phyloP scores from a whole-genome alignment of 2,329 filamentous ascomycete genomes.

The Aspergillus ruber region DNA sequence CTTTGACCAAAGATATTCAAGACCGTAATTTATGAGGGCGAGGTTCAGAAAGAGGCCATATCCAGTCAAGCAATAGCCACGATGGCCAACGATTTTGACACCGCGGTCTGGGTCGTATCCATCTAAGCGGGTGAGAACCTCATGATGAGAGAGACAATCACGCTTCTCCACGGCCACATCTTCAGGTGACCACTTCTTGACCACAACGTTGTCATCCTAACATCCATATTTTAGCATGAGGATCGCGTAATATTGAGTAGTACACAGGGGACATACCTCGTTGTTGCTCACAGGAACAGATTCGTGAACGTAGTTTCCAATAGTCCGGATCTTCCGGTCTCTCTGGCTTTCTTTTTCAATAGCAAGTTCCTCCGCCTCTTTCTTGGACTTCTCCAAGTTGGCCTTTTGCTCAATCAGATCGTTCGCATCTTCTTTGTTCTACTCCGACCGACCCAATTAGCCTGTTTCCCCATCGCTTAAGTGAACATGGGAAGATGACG shows the following conservation, averaged over 20 bases:
- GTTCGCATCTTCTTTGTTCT: conserved; percentile 80
- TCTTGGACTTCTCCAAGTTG: conserved; percentile 74
- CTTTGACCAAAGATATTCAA: conserved; percentile 76
- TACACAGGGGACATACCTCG: conserved; percentile 50
- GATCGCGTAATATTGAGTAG: not conserved
- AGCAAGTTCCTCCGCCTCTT: conserved; percentile 67
- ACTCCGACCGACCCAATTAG: conserved; percentile 5
- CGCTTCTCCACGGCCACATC: conserved; percentile 68
- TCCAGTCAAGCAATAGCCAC: conserved; percentile 84
- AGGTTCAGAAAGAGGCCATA: conserved; percentile 90
- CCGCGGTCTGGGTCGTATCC: conserved; percentile 91
- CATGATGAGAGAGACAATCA: conserved; percentile 81
- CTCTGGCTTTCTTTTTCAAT: conserved; percentile 67
- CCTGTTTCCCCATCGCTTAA: not conserved
- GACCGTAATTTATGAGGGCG: conserved; percentile 88
- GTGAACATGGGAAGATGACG: not conserved
- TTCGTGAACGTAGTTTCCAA: conserved; percentile 89
- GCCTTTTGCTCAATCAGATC: conserved; percentile 73
- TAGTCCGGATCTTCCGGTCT: conserved; percentile 70
- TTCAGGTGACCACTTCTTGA: conserved; percentile 75
- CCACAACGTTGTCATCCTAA: conserved; percentile 70
- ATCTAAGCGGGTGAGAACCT: conserved; percentile 79
- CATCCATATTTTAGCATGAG: not conserved
- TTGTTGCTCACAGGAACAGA: conserved; percentile 77
- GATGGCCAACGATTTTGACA: conserved; percentile 88